phyloP scores from a whole-genome alignment of 768 basidiomycete species.

The Fomitopsis pulvina region DNA sequence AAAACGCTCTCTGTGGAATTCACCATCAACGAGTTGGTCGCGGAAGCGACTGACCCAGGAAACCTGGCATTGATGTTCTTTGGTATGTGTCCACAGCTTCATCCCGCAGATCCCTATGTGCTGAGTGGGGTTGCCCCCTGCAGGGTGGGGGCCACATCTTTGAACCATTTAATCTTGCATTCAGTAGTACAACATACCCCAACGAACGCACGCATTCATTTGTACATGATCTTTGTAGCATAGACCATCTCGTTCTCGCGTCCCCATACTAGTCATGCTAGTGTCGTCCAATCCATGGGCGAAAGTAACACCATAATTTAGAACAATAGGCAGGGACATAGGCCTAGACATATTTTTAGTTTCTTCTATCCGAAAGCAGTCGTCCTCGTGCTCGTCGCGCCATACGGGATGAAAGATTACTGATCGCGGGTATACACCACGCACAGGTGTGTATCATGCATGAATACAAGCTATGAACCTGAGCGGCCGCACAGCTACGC shows the following conservation, averaged over 20 bases:
- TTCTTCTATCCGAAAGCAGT: constrained; percentile 3
- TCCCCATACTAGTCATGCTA: too few relatives aligned
- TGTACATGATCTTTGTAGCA: too few relatives aligned
- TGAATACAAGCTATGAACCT: constrained; percentile 1
- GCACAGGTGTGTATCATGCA: constrained; percentile 5
- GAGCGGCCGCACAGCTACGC: background rate
- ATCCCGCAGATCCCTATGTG: too few relatives aligned
- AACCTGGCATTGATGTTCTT: constrained; percentile 76
- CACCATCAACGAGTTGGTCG: constrained; percentile 88
- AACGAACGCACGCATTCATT: too few relatives aligned
- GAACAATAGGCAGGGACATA: background rate
- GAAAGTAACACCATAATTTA: background rate
- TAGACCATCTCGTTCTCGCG: too few relatives aligned
- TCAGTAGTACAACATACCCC: too few relatives aligned
- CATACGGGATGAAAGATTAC: constrained; percentile 2
- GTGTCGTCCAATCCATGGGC: too few relatives aligned
- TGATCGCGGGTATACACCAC: constrained; percentile 7
- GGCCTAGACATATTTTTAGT: background rate
- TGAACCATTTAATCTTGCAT: too few relatives aligned
- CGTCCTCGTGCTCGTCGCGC: background rate
- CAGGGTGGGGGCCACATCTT: constrained; percentile 40
- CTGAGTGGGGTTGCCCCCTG: background rate
- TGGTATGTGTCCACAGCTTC: constrained; percentile 45
- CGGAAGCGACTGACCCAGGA: constrained; percentile 71
- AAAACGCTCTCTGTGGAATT: constrained; percentile 85